Evolutionary conservation across 2,329 filamentous ascomycete species (phyloP).

Genomic region (Dothidotthia symphoricarpi): DNA sequence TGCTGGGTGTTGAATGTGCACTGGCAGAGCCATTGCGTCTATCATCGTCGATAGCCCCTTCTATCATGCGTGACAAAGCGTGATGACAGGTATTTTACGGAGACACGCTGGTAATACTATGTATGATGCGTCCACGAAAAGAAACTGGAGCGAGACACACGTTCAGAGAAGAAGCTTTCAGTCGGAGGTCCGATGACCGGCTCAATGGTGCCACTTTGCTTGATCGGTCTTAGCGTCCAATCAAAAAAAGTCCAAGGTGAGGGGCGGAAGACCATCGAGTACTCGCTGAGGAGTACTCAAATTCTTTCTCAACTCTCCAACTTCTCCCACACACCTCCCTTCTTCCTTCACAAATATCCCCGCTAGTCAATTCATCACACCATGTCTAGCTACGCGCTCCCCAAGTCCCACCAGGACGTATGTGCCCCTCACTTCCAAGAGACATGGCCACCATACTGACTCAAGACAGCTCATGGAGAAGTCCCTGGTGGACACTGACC

Average conservation of each 20-base stretch:
- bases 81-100: too few species aligned
- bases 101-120: too few species aligned
- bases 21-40: too few species aligned
- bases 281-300: conserved; percentile 10
- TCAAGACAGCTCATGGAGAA: conserved; percentile 84
- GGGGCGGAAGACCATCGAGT: conserved; percentile 3
- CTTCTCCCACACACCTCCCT: conserved; percentile 3
- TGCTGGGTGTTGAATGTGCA: too few species aligned
- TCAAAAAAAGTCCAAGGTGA: neutral
- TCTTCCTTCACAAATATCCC: neutral
- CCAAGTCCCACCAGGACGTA: conserved; percentile 65
- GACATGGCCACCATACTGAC: conserved; percentile 33
- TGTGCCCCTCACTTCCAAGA: conserved; percentile 32
- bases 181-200: conserved; percentile 27
- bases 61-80: too few species aligned
- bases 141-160: too few species aligned
- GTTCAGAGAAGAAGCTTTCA: neutral
- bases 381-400: conserved; percentile 60
- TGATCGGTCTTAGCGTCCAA: neutral
- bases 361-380: conserved; percentile 13
- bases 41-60: too few species aligned
- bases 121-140: too few species aligned
- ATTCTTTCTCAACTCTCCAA: conserved; percentile 2
- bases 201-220: conserved; percentile 17
- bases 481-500: conserved; percentile 85